Conservation (phyloP, 257 asterid genomes). For the Solanum clarkiae region DNA sequence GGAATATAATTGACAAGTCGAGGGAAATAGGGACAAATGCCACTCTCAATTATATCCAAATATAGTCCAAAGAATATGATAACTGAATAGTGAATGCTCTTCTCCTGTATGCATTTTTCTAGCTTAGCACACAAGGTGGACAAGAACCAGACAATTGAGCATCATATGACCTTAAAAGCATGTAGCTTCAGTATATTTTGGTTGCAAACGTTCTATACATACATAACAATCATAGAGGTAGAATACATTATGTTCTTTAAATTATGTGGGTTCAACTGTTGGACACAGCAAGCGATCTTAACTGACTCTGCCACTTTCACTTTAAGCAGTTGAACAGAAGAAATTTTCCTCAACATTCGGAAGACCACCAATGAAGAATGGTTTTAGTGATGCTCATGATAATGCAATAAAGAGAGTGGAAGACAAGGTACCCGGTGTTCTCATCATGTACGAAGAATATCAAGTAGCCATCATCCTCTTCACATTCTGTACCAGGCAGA, state of each 20-base stretch:
- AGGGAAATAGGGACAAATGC: not conserved
- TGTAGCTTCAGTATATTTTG: not conserved
- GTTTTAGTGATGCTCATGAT: not conserved
- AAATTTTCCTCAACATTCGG: not conserved
- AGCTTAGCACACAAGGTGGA: not conserved
- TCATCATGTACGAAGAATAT: conserved; percentile 85
- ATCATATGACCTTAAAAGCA: not conserved
- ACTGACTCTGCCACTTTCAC: not conserved
- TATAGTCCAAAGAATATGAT: not conserved
- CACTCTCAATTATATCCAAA: not conserved
- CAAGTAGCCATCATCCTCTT: conserved; percentile 97
- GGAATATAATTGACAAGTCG: not conserved
- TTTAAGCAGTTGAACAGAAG: not conserved
- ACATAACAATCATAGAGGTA: not conserved
- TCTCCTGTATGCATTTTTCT: not conserved
- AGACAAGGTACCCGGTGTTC: conserved; percentile 57
- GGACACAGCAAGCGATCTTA: not conserved
- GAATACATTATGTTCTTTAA: not conserved
- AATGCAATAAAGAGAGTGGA: not conserved
- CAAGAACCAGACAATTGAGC: not conserved
- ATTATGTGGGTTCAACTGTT: not conserved
- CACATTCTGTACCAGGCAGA: conserved; percentile 52
- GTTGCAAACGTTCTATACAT: not conserved
- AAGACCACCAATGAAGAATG: not conserved
- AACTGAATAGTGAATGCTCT: not conserved